phyloP scores from a whole-genome alignment of 495 filamentous ascomycete species.

The Aspergillus saccharolyticus region DNA sequence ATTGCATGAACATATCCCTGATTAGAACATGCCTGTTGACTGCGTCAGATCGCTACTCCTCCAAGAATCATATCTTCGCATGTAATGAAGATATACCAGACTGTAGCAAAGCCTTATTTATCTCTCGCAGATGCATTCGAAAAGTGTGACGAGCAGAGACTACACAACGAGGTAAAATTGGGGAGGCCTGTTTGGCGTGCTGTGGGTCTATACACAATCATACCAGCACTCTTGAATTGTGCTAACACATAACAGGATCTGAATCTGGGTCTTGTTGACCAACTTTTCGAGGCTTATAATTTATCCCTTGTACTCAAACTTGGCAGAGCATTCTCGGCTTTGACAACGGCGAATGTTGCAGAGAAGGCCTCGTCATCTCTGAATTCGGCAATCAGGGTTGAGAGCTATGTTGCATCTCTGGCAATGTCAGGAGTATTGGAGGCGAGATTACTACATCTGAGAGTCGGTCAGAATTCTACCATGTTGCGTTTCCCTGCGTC shows the following conservation, averaged over 20 bases:
- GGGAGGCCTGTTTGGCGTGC: constrained; percentile 54
- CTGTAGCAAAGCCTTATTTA: constrained; percentile 65
- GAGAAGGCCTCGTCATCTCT: constrained; percentile 31
- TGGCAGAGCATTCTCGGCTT: constrained; percentile 42
- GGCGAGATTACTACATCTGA: constrained; percentile 32
- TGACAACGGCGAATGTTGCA: constrained; percentile 40
- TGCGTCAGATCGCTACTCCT: constrained; percentile 27
- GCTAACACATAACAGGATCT: constrained; percentile 40
- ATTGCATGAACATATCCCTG: not conserved
- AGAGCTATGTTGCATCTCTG: constrained; percentile 44
- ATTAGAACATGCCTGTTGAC: constrained; percentile 16
- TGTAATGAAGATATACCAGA: constrained; percentile 53
- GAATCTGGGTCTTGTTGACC: constrained; percentile 51
- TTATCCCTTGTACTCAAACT: constrained; percentile 40
- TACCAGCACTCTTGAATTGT: not conserved
- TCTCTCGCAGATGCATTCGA: constrained; percentile 65
- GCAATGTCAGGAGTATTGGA: constrained; percentile 52
- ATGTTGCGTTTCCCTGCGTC: constrained; percentile 14
- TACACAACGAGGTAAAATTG: constrained; percentile 55
- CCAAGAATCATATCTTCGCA: constrained; percentile 42
- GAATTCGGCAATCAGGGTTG: constrained; percentile 39
- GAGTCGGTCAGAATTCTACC: not conserved
- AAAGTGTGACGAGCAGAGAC: constrained; percentile 46
- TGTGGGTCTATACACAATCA: constrained; percentile 36
- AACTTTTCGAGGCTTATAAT: constrained; percentile 46